Evolutionary conservation across 78 protist species (phyloP).

Genomic region (Tieghemostelium lacteum): DNA sequence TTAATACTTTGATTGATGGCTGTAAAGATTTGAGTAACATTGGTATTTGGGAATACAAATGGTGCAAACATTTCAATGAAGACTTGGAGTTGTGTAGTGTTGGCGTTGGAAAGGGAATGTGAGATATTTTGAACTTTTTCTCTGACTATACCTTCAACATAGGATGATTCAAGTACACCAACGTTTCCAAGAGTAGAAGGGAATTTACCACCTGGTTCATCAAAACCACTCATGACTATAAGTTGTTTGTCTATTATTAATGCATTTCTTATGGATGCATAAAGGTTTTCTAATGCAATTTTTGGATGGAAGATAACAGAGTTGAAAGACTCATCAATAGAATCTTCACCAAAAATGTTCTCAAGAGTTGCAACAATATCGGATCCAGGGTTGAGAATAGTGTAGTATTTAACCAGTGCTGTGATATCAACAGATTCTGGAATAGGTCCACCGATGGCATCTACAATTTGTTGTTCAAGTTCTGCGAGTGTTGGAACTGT

Average conservation of each 20-base stretch:
- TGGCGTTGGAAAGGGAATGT: background rate
- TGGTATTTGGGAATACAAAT: background rate
- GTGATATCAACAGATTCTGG: slow-evolving; percentile 11
- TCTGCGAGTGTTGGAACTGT: slow-evolving; percentile 5
- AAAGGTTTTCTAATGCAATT: background rate
- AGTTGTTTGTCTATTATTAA: slow-evolving; percentile 6
- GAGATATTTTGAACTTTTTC: background rate
- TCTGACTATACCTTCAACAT: slow-evolving; percentile 4
- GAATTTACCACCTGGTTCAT: slow-evolving; percentile 84
- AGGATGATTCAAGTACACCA: slow-evolving; percentile 76
- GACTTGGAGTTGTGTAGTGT: background rate
- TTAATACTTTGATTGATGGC: background rate
- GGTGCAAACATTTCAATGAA: background rate
- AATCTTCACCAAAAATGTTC: slow-evolving; percentile 1
- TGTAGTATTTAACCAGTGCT: background rate
- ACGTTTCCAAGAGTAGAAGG: slow-evolving; percentile 87
- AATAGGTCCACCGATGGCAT: background rate
- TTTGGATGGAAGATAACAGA: slow-evolving; percentile 14
- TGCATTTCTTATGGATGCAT: background rate
- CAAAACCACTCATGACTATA: slow-evolving; percentile 73
- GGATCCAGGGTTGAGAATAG: background rate
- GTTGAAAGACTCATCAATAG: background rate
- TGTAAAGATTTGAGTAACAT: background rate
- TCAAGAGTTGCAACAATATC: background rate
- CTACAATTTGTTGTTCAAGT: background rate